Base-by-base conservation (phyloP, 805 yeast species). In the Teunomyces lycoperdinae region DNA sequence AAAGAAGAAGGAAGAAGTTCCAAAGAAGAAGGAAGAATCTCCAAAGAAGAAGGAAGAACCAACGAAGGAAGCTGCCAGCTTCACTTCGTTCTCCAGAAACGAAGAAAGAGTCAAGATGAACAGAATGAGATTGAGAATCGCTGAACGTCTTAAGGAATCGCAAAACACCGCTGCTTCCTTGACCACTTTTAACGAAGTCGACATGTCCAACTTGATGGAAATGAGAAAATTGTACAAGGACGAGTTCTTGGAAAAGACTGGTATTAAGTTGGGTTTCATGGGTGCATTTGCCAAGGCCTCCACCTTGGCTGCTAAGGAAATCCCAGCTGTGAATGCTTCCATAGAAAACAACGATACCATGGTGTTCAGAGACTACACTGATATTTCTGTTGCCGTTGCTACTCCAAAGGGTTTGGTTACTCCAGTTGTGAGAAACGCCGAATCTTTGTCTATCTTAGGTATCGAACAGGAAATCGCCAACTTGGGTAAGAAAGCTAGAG, bases 381-480 rank as follows among this genome's bases (percentile, higher is more conserved):
- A 94, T 70, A 86, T 94, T 57, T 89, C 97, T 34, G 77, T 94
- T 63, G 99, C 99, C 30, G 99, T 94, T 49, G 97, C 99, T 54
- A 94, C 99, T 57, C 98, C 99, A 68, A 94, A 94, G 81, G 99
- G 99, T 66, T 81, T 94, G 61, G 99, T 94, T 41, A 94, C 99
- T 40, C 99, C 99, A 53, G 91, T 94, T 55, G 89, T 94, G 47
- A 89, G 99, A 80, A 94, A 94, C 68, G 96, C 95, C 46, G 99
- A 94, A 77, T 85, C 96, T 27, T 74, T 87, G 58, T 80, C 89
- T 42, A 87, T 94, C 42, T 75, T 94, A 61, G 97, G 87, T 55
- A 85, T 94, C 56, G 99, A 94, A 76, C 71, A 84, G 61, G 97
- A 89, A 71, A 92, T 94, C 57, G 67, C 82, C 48, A 72, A 74